Base-by-base conservation (phyloP, 768 basidiomycete species). In the Rhizopogon vulgaris region DNA sequence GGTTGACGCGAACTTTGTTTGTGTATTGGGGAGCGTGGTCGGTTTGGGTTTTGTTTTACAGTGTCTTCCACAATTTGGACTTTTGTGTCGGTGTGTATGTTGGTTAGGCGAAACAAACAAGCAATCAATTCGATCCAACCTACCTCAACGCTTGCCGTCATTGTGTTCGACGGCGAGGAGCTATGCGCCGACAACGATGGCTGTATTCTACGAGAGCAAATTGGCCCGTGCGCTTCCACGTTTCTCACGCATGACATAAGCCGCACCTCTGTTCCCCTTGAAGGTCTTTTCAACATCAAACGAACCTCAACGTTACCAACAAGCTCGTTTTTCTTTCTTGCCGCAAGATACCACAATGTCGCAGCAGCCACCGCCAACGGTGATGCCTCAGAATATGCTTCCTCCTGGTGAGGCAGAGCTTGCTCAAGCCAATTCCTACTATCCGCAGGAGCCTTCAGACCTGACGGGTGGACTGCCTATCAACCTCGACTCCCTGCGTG, bases 381-480 rank as follows among this genome's bases (percentile, higher is more conserved):
- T 78, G 47, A 80, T 87, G 65, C 81, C 81, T 24, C 71, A 78
- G 52, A 85, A 85, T 71, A 80, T 86, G 74, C 58, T 75, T 41
- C 68, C 77, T 28, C 81, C 85, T 41, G 67, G 62, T 27, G 71
- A 70, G 48, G 74, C 74, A 54, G 83, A 85, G 57, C 71, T 82
- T 60, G 66, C 75, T 24, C 74, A 74, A n/a, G 71, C 71, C 49
- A 71, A 73, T 54, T 81, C 78, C 52, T 84, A 81, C 48, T 89
- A 89, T 66, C 88, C 88, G 48, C 87, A 86, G 37, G 79, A 79
- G 56, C 83, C 84, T 56, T 84, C 77, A 62, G 88, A 91, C 73
- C 77, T 90, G 55, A 87, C 87, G 7, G 88, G 89, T 22, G 88
- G 88, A 22, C 75, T 90, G 30, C 89, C 89, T 47, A 88, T 92